Base-by-base conservation (phyloP, 2,329 filamentous ascomycete genomes). In the Alternaria triticimaculans region DNA sequence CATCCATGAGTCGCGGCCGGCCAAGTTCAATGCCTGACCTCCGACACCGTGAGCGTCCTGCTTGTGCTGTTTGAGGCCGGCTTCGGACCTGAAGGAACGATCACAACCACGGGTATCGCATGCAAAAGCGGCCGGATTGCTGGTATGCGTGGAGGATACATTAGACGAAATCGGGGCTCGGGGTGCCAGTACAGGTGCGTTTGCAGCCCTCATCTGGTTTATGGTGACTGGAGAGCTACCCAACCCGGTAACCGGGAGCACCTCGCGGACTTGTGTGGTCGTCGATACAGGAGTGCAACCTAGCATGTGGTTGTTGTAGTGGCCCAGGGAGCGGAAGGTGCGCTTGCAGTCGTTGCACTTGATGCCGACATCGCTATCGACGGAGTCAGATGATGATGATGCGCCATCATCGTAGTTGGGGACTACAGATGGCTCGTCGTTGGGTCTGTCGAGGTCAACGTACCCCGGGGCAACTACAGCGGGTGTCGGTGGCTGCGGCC, bases 1-100 rank as follows among this genome's bases (percentile, higher is more conserved):
- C 68, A 75, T 75, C 65, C 67, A 73, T 2, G 69, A 67, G 15
- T 73, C 71, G 9, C 55, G 66, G 2, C 74, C 73, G 10, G 54
- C 53, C 1, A 74, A 21, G 41, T 76, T 72, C 6, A 75, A 33
- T 4, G 25, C 58, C 44, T 63, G 53, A 11, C 73, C 72, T 15
- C 72, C 75, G 18, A 73, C 26, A 15, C 69, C 68, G 41, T 78
- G 76, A 7, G 33, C 64, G 28, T 74, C 74, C 12, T 7, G 25
- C 26, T 69, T 58, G 30, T 78, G 75, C 11, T 65, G 55, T 10
- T 66, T 69, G 4, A 76, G 61, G 3, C 58, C 74, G 12, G 67
- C 46, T 37, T 70, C 69, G 2, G 72, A 75, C 23, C 57, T 64
- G 58, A 64, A 77, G 9, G 43, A 18, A 50, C 54, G 69, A 15